Conservation (phyloP, 2,329 filamentous ascomycete species). For the Diplodia intermedia region DNA sequence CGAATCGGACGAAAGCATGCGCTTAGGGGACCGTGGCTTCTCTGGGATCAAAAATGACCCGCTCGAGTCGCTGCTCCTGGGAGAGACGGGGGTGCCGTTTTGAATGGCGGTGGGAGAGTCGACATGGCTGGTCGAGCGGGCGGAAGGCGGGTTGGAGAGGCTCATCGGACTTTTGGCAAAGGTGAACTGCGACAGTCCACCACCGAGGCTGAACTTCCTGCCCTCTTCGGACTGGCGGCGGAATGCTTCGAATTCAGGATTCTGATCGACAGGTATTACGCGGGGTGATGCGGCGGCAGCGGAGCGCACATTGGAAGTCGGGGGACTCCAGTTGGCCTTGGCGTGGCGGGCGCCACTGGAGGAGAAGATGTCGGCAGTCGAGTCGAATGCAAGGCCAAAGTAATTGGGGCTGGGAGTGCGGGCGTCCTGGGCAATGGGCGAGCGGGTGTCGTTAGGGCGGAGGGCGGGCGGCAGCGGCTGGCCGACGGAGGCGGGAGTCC, state of each 20-base stretch:
- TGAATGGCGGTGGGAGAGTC: conserved; percentile 8
- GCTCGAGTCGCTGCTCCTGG: conserved; percentile 22
- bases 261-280: conserved; percentile 74
- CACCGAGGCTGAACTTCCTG: conserved; percentile 56
- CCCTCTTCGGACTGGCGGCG: conserved; percentile 71
- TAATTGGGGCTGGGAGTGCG: conserved; percentile 76
- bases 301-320: conserved; percentile 73
- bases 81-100: conserved; percentile 22
- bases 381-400: conserved; percentile 77
- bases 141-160: conserved; percentile 16
- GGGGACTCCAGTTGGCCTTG: conserved; percentile 76
- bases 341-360: conserved; percentile 65
- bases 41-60: conserved; percentile 20
- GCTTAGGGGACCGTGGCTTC: conserved; percentile 55
- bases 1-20: conserved; percentile 56
- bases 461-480: conserved; percentile 40
- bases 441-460: conserved; percentile 42
- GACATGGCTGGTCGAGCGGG: conserved; percentile 11
- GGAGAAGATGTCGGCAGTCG: conserved; percentile 66
- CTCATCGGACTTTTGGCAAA: conserved; percentile 34
- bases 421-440: conserved; percentile 43
- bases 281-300: conserved; percentile 73
- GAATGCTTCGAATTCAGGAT: conserved; percentile 84
- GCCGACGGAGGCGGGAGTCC: conserved; percentile 38
- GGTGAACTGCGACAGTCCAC: conserved; percentile 51